Conservation (phyloP, 2,329 filamentous ascomycete genomes). For the Coleophoma eucalyptorum region DNA sequence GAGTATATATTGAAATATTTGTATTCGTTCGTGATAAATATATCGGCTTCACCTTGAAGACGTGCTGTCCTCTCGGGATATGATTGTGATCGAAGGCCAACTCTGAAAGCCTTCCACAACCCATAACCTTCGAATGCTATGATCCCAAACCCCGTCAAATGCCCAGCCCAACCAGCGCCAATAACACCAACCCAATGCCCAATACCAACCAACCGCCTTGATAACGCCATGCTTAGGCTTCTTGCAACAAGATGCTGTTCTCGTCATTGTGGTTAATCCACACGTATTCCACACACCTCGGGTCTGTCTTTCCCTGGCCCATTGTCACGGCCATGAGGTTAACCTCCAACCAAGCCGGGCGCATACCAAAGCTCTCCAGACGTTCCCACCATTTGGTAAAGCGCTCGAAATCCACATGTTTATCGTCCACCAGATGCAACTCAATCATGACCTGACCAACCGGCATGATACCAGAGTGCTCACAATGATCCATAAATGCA, state of each 20-base stretch:
- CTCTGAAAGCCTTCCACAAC: no score
- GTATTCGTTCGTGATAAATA: no score
- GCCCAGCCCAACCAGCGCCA: no score
- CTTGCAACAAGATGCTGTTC: constrained; percentile 17
- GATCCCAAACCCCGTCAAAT: no score
- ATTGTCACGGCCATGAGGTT: constrained; percentile 24
- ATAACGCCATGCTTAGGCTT: not conserved
- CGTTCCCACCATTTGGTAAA: constrained; percentile 26
- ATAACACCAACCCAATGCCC: no score
- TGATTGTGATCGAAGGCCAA: no score
- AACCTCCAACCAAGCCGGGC: constrained; percentile 24
- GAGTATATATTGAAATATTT: no score
- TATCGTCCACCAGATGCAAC: constrained; percentile 21
- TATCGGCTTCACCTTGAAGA: no score
- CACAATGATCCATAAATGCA: constrained; percentile 19
- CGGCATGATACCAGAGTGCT: constrained; percentile 11
- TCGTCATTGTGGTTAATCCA: constrained; percentile 21
- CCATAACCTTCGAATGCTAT: no score
- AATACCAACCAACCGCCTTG: no score
- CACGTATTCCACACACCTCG: constrained; percentile 25
- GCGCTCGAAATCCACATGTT: constrained; percentile 16
- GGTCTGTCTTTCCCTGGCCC: constrained; percentile 16
- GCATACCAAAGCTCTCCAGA: constrained; percentile 23
- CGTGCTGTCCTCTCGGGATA: no score
- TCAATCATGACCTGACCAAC: constrained; percentile 24